Evolutionary conservation across 1,139 yeast genomes (phyloP).

Genomic region (Tardiomyces digboiensis): DNA sequence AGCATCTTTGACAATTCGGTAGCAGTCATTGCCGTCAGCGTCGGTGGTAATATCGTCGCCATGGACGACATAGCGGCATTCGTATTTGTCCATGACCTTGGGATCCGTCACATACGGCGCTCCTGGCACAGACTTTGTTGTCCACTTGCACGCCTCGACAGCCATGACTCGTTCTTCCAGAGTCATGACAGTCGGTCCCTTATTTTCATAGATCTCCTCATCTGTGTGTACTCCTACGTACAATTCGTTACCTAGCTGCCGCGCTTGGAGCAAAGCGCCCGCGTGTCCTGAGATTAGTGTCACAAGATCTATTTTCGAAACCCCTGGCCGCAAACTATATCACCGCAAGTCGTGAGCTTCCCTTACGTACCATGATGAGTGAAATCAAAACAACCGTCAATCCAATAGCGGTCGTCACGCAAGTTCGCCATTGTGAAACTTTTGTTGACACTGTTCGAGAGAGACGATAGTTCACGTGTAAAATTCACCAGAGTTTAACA

Average conservation of each 20-base stretch:
- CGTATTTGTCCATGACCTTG: slow-evolving; percentile 58
- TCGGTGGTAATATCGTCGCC: slow-evolving; percentile 98
- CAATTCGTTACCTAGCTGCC: slow-evolving; percentile 63
- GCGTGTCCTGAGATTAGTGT: slow-evolving; percentile 49
- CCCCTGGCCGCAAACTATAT: background rate
- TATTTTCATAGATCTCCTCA: slow-evolving; percentile 69
- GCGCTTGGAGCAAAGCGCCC: slow-evolving; percentile 92
- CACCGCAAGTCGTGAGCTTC: slow-evolving; percentile 42
- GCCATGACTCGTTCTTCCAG: slow-evolving; percentile 71
- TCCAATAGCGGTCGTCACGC: slow-evolving; percentile 43
- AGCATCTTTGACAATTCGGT: slow-evolving; percentile 69
- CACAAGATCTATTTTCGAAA: slow-evolving; percentile 4
- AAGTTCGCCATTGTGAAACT: slow-evolving; percentile 3
- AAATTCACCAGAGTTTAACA: no score
- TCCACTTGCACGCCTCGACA: slow-evolving; percentile 89
- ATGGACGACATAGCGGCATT: slow-evolving; percentile 85
- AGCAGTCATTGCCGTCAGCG: slow-evolving; percentile 91
- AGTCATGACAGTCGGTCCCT: slow-evolving; percentile 93
- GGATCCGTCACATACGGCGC: slow-evolving; percentile 98
- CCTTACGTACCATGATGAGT: slow-evolving; percentile 73
- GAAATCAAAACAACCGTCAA: slow-evolving; percentile 97
- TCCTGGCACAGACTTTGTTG: slow-evolving; percentile 54
- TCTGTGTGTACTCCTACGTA: slow-evolving; percentile 90
- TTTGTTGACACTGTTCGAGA: no score
- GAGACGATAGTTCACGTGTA: no score